Percentiles rank a stretch among this genome's conserved stretches.
phyloP scores from a whole-genome alignment of 768 basidiomycete genomes.

The Wakefieldia striispora region DNA sequence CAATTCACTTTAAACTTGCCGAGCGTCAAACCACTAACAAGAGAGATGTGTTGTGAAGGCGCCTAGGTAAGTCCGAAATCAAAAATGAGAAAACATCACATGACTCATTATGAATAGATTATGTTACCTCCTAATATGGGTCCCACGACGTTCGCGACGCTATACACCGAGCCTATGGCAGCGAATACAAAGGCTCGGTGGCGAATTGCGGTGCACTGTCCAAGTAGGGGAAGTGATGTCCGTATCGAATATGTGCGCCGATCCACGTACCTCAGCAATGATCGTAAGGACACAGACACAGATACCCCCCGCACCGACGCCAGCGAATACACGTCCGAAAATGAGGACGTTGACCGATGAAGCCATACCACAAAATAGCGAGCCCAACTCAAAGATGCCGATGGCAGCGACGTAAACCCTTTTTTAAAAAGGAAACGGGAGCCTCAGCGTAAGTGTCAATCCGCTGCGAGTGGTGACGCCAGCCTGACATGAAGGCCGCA shows the following conservation, averaged over 20 bases:
- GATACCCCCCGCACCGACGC: constrained; percentile 67
- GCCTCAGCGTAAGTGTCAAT: constrained; percentile 14
- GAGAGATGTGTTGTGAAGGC: constrained; percentile 10
- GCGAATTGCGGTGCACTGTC: constrained; percentile 8
- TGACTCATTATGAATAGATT: background rate
- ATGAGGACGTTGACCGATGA: constrained; percentile 61
- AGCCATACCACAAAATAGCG: constrained; percentile 59
- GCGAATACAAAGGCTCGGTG: constrained; percentile 9
- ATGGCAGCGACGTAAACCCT: constrained; percentile 11
- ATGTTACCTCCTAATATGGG: constrained; percentile 12
- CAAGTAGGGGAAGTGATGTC: background rate
- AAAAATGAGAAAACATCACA: background rate
- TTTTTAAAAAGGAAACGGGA: constrained; percentile 38
- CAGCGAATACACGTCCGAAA: constrained; percentile 62
- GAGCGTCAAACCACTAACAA: constrained; percentile 2
- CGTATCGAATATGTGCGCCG: background rate
- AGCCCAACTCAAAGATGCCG: constrained; percentile 40
- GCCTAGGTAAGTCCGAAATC: constrained; percentile 3
- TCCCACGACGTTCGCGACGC: constrained; percentile 8
- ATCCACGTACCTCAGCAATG: constrained; percentile 7
- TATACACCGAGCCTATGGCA: constrained; percentile 9
- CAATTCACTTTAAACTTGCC: background rate
- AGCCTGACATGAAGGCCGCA: constrained; percentile 27
- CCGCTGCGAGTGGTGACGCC: background rate
- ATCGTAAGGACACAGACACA: constrained; percentile 18